phyloP scores from a whole-genome alignment of 192 early-diverging fungal species.

The Dissophora ornata region DNA sequence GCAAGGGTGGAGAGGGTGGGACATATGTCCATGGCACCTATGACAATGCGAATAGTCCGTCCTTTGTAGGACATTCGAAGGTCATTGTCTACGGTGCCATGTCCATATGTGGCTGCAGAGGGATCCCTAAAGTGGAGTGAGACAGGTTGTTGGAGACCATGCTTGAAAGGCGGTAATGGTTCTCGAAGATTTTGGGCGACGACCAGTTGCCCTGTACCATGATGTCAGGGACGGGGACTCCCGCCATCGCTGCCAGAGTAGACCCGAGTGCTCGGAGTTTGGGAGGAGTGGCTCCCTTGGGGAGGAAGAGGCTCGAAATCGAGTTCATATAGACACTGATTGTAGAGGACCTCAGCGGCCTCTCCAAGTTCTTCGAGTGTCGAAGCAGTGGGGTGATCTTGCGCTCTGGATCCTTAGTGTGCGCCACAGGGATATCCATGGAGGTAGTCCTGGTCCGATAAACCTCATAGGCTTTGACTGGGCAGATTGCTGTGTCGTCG shows the following conservation, averaged over 20 bases:
- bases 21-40: constrained; percentile 24
- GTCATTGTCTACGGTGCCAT: constrained; percentile 22
- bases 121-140: constrained; percentile 14
- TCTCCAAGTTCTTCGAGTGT: not conserved
- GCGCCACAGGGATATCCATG: not conserved
- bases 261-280: constrained; percentile 9
- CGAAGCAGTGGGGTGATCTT: not conserved
- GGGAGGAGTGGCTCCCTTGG: not conserved
- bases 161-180: constrained; percentile 11
- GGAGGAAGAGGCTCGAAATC: not conserved
- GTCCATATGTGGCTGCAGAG: constrained; percentile 24
- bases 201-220: constrained; percentile 27
- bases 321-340: constrained; percentile 6
- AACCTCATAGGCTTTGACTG: constrained; percentile 3
- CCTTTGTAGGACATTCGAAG: constrained; percentile 9
- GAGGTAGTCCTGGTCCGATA: not conserved
- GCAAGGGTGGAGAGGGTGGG: constrained; percentile 3
- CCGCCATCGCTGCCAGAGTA: not conserved
- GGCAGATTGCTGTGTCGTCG: constrained; percentile 5
- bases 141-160: constrained; percentile 2
- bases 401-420: constrained; percentile 1
- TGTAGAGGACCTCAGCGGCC: not conserved
- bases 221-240: constrained; percentile 1
- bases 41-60: constrained; percentile 18
- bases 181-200: constrained; percentile 14